Conservation (phyloP, 148 eudicot genomes). For the Vaccinium vitisidaea region DNA sequence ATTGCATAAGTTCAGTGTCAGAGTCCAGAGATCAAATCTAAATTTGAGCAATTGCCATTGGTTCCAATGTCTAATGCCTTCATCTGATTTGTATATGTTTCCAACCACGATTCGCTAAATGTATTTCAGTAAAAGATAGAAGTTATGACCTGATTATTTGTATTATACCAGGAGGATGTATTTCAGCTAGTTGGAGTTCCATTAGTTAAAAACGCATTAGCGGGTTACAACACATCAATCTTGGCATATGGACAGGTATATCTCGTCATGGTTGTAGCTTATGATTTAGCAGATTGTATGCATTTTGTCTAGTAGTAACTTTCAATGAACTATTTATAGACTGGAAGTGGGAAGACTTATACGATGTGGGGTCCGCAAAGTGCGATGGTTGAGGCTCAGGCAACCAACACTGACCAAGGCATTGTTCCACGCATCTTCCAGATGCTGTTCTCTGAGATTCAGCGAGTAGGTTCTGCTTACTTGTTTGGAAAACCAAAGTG, state of each 20-base stretch:
- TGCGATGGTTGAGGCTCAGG: constrained; percentile 79
- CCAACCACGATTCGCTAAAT: not conserved
- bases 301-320: not conserved
- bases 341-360: constrained; percentile 97
- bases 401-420: constrained; percentile 57
- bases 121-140: not conserved
- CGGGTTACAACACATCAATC: constrained; percentile 86
- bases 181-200: constrained; percentile 76
- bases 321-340: constrained; percentile 32
- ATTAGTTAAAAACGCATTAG: constrained; percentile 77
- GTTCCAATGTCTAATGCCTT: not conserved
- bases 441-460: constrained; percentile 79
- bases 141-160: not conserved
- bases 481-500: not conserved
- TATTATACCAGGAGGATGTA: constrained; percentile 68
- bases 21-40: not conserved
- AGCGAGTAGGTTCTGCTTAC: constrained; percentile 50
- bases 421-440: constrained; percentile 85
- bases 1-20: not conserved
- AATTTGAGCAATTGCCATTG: not conserved
- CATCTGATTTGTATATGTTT: not conserved
- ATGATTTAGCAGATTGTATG: not conserved
- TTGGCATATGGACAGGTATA: constrained; percentile 93
- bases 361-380: constrained; percentile 98
- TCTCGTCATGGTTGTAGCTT: not conserved